Evolutionary conservation across 1,284 basidiomycete species (phyloP).

Genomic region (Lignosus rhinocerotis): DNA sequence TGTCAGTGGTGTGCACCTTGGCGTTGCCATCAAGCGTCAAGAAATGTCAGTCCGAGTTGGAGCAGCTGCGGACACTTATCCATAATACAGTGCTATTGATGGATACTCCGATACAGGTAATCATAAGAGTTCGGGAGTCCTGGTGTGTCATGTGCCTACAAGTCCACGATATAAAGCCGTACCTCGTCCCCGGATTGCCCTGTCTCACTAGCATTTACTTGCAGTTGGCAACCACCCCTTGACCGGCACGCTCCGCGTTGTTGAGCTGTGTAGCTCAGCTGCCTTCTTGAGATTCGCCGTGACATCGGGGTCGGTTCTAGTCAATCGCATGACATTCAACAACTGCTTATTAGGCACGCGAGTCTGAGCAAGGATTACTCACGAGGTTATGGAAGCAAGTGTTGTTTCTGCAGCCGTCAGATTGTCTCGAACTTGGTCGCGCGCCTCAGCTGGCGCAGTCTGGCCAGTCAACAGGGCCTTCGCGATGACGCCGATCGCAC

Average conservation of each 20-base stretch:
- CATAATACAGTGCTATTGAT: no score
- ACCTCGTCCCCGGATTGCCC: no score
- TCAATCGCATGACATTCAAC: not conserved
- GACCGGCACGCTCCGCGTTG: slow-evolving; percentile 20
- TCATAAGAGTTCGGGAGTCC: no score
- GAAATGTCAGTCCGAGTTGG: no score
- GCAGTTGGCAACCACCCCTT: slow-evolving; percentile 30
- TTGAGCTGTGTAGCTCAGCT: slow-evolving; percentile 15
- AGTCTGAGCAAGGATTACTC: slow-evolving; percentile 11
- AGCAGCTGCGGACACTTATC: no score
- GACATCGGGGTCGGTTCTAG: slow-evolving; percentile 22
- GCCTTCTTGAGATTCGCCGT: slow-evolving; percentile 21
- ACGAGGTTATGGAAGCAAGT: slow-evolving; percentile 36
- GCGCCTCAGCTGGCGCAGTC: slow-evolving; percentile 36
- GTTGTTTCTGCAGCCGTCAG: slow-evolving; percentile 34
- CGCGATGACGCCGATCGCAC: slow-evolving; percentile 37
- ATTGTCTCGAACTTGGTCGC: slow-evolving; percentile 36
- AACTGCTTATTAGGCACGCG: not conserved
- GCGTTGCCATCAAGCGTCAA: no score
- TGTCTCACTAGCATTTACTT: slow-evolving; percentile 2
- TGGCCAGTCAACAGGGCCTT: slow-evolving; percentile 36
- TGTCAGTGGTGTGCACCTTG: no score
- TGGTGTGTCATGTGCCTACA: no score
- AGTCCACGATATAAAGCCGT: no score
- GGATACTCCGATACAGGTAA: no score